Conservation (phyloP, 2,329 filamentous ascomycete species). For the Colletotrichum lini region DNA sequence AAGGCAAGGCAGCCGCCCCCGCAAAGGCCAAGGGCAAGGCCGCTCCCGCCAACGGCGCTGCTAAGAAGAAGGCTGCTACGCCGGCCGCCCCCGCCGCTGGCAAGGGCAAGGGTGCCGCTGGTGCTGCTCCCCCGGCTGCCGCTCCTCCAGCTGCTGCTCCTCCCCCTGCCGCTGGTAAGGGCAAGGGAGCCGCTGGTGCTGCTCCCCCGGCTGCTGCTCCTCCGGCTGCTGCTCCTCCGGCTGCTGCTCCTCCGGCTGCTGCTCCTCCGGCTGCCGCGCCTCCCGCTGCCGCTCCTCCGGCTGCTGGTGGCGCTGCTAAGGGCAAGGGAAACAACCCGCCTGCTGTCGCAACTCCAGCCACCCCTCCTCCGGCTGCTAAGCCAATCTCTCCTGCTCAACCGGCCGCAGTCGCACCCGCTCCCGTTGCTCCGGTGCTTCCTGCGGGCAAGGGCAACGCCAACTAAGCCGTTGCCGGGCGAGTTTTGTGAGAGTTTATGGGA, state of each 20-base stretch:
- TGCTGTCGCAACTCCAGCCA: slow-evolving; percentile 15
- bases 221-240: neutral
- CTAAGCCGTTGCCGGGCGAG: slow-evolving; percentile 5
- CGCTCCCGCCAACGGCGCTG: slow-evolving; percentile 13
- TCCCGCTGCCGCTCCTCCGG: neutral
- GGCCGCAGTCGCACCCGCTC: slow-evolving; percentile 28
- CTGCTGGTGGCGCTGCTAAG: slow-evolving; percentile 9
- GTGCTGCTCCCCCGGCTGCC: slow-evolving; percentile 2
- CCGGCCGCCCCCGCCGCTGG: slow-evolving; percentile 1
- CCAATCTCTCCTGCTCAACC: slow-evolving; percentile 5
- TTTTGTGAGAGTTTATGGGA: slow-evolving; percentile 8
- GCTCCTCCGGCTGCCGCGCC: slow-evolving; percentile 10
- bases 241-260: neutral
- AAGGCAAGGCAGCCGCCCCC: slow-evolving; percentile 27
- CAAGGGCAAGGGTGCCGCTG: slow-evolving; percentile 27
- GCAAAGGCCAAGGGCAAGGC: slow-evolving; percentile 20
- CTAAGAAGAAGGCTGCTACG: slow-evolving; percentile 9
- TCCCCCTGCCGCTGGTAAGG: slow-evolving; percentile 24
- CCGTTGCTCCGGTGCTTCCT: slow-evolving; percentile 31
- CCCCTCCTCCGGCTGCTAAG: slow-evolving; percentile 3
- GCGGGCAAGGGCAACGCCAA: slow-evolving; percentile 18
- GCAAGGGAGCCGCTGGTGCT: slow-evolving; percentile 19
- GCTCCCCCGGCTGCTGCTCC: slow-evolving; percentile 17
- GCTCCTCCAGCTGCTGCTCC: neutral
- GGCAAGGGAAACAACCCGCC: slow-evolving; percentile 29